A percentile compares a stretch with the other conserved stretches of the same genome.
Conservation (phyloP, 2,329 filamentous ascomycete genomes). For the Stagonosporopsis tanaceti region DNA sequence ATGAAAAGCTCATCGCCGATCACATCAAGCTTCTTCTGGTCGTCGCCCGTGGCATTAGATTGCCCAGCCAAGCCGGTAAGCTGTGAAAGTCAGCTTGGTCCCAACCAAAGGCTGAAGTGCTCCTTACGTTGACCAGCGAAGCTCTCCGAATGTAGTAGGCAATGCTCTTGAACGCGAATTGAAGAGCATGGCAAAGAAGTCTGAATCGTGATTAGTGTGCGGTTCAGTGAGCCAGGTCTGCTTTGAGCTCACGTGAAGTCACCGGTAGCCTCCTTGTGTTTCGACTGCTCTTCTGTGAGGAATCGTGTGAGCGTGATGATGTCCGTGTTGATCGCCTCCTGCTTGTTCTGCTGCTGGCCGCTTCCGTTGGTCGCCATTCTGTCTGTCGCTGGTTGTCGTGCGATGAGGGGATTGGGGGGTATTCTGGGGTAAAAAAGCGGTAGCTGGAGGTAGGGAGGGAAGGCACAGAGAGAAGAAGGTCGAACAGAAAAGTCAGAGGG, state of each 20-base stretch:
- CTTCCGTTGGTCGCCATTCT: constrained; percentile 54
- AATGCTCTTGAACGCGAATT: constrained; percentile 99
- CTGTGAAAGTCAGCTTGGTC: constrained; percentile 41
- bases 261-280: constrained; percentile 93
- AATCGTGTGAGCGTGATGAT: constrained; percentile 96
- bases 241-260: constrained; percentile 82
- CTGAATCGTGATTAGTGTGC: constrained; percentile 56
- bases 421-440: constrained; percentile 3
- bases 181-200: constrained; percentile 93
- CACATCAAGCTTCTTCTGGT: constrained; percentile 99
- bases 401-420: background rate
- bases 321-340: constrained; percentile 89
- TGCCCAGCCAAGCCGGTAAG: constrained; percentile 93
- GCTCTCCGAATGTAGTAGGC: constrained; percentile 98
- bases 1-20: constrained; percentile 99
- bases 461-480: constrained; percentile 9
- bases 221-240: background rate
- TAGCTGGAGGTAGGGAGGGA: constrained; percentile 8
- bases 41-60: constrained; percentile 93
- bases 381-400: background rate
- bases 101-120: background rate
- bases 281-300: constrained; percentile 93
- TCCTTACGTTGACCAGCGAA: constrained; percentile 78
- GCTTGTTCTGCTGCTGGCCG: constrained; percentile 56
- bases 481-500: constrained; percentile 13